phyloP scores from a whole-genome alignment of 2,329 filamentous ascomycete genomes.

The Leptographium lundbergii region DNA sequence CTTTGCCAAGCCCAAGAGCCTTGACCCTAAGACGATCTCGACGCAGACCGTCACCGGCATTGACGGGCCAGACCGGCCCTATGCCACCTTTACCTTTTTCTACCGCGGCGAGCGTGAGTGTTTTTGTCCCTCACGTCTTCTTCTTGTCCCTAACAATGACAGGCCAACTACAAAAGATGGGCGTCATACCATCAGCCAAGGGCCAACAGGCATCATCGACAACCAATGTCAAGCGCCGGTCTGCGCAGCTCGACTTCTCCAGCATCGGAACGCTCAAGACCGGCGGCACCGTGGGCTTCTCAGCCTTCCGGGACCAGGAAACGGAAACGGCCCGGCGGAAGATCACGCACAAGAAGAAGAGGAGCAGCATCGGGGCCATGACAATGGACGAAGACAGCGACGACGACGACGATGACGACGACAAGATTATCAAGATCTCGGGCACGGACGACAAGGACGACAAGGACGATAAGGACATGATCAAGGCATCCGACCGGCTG shows the following conservation, averaged over 20 bases:
- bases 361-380: conserved; percentile 39
- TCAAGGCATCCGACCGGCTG: conserved; percentile 39
- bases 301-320: conserved; percentile 67
- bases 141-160: neutral
- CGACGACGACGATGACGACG: conserved; percentile 48
- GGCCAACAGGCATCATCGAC: conserved; percentile 48
- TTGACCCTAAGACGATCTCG: conserved; percentile 94
- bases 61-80: conserved; percentile 89
- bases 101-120: conserved; percentile 90
- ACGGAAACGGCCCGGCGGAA: conserved; percentile 41
- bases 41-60: conserved; percentile 99
- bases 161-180: conserved; percentile 97
- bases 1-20: conserved; percentile 89
- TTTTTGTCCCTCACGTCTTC: neutral
- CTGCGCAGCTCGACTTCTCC: conserved; percentile 73
- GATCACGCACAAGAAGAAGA: conserved; percentile 42
- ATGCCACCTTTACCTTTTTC: conserved; percentile 94
- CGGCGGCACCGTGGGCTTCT: conserved; percentile 80
- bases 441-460: conserved; percentile 32
- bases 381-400: conserved; percentile 60
- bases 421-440: conserved; percentile 45
- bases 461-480: conserved; percentile 29
- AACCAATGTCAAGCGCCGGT: conserved; percentile 60
- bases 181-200: conserved; percentile 63
- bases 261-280: conserved; percentile 74